Conservation (phyloP, 1,284 basidiomycete species). For the Leccinum griseonigrum region DNA sequence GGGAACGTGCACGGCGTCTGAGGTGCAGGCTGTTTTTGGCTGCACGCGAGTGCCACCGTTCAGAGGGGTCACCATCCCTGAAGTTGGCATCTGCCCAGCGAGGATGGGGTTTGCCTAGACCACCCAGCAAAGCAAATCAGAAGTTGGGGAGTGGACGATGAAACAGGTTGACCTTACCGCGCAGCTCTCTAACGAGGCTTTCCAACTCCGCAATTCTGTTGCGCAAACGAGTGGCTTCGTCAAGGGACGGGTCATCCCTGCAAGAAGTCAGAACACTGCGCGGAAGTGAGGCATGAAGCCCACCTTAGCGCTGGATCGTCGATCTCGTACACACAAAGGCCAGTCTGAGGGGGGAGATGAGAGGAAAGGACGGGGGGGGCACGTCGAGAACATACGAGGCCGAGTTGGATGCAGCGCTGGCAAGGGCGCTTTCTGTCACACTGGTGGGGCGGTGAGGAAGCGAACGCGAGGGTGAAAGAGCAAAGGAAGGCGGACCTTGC, state of each 20-base stretch:
- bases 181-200: slow-evolving; percentile 79
- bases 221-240: slow-evolving; percentile 79
- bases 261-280: slow-evolving; percentile 1
- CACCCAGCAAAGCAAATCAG: slow-evolving; percentile 14
- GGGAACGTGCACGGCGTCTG: slow-evolving; percentile 40
- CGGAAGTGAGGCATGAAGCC: slow-evolving; percentile 20
- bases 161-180: slow-evolving; percentile 46
- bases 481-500: slow-evolving; percentile 59
- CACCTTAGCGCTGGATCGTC: slow-evolving; percentile 83
- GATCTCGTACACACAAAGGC: slow-evolving; percentile 89
- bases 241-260: slow-evolving; percentile 81
- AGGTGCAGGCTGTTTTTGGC: slow-evolving; percentile 53
- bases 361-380: slow-evolving; percentile 4
- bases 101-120: slow-evolving; percentile 74
- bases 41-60: slow-evolving; percentile 82
- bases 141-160: slow-evolving; percentile 1
- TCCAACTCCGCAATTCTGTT: slow-evolving; percentile 88
- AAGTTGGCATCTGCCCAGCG: slow-evolving; percentile 77
- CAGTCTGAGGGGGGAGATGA: slow-evolving; percentile 53
- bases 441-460: slow-evolving; percentile 35
- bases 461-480: not conserved
- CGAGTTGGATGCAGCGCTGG: slow-evolving; percentile 80
- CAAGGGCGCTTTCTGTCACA: slow-evolving; percentile 85
- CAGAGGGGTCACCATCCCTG: slow-evolving; percentile 72
- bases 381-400: slow-evolving; percentile 50